Evolutionary conservation across 139 green algal species (phyloP).

Genomic region (Auxenochlorella pyrenoidosa): DNA sequence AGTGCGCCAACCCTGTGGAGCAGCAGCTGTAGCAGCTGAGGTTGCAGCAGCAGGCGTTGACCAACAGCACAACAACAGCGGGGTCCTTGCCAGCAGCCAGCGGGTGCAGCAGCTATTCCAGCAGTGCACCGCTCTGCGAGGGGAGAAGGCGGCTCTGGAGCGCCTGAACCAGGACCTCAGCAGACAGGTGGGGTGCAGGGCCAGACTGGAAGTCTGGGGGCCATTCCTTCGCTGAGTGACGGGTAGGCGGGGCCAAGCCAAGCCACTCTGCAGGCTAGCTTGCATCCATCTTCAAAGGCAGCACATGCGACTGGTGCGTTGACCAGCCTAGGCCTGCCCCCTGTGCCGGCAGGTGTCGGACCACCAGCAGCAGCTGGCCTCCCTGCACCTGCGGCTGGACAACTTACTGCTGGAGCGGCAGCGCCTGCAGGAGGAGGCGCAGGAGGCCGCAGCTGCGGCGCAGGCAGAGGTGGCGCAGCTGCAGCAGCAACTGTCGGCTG

Average conservation of each 20-base stretch:
- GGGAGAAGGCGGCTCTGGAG: background rate
- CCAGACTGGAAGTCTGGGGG: too few relatives aligned
- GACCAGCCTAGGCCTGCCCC: background rate
- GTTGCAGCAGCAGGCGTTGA: background rate
- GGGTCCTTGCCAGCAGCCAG: background rate
- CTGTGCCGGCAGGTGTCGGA: background rate
- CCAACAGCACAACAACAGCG: background rate
- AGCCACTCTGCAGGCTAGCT: too few relatives aligned
- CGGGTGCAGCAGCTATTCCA: background rate
- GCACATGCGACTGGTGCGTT: background rate
- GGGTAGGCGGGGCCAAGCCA: too few relatives aligned
- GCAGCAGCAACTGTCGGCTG: background rate
- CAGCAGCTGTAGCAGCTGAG: background rate
- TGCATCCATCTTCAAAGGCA: too few relatives aligned
- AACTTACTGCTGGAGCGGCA: slow-evolving; percentile 25
- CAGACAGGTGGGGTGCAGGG: background rate
- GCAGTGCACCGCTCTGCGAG: background rate
- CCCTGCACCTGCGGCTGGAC: slow-evolving; percentile 28
- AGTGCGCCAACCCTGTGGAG: too few relatives aligned
- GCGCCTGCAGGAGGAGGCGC: background rate
- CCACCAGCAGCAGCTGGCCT: slow-evolving; percentile 1
- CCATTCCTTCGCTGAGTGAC: too few relatives aligned
- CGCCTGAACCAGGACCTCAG: slow-evolving; percentile 6
- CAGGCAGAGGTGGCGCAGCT: slow-evolving; percentile 2
- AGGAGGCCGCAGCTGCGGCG: background rate